Percentiles rank a stretch among this genome's conserved stretches.
phyloP scores from a whole-genome alignment of 2,329 filamentous ascomycete species.

The Botrytis porri region DNA sequence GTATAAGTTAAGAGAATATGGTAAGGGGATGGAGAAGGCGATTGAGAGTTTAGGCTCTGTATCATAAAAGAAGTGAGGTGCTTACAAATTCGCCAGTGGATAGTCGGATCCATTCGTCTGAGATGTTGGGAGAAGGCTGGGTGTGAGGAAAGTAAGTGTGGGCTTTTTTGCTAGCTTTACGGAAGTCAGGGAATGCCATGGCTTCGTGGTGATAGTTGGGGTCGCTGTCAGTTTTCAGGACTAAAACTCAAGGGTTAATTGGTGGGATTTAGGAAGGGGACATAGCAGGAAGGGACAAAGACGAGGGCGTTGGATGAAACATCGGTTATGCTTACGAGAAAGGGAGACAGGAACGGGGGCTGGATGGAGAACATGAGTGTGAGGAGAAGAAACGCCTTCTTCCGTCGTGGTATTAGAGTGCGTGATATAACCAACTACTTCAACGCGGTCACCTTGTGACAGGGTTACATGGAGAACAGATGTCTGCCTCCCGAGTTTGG shows the following conservation, averaged over 20 bases:
- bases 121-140: constrained; percentile 41
- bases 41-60: background rate
- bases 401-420: constrained; percentile 60
- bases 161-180: constrained; percentile 44
- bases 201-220: constrained; percentile 42
- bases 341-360: constrained; percentile 41
- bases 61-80: background rate
- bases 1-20: background rate
- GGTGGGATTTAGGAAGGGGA: constrained; percentile 46
- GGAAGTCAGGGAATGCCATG: constrained; percentile 34
- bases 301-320: no score
- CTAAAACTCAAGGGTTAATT: constrained; percentile 41
- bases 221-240: constrained; percentile 45
- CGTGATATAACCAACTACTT: constrained; percentile 63
- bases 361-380: constrained; percentile 49
- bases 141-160: constrained; percentile 51
- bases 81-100: constrained; percentile 47
- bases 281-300: background rate
- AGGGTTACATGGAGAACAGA: constrained; percentile 62
- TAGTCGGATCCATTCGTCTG: constrained; percentile 68
- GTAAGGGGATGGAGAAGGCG: background rate
- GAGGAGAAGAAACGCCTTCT: constrained; percentile 53
- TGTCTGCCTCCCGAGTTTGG: constrained; percentile 62
- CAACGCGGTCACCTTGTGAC: constrained; percentile 53
- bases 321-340: constrained; percentile 23